These are phyloP conservation scores for Eudorina sp. DNA, from an alignment of 139 green algal genomes.

Conservation along the genomic window DNA sequence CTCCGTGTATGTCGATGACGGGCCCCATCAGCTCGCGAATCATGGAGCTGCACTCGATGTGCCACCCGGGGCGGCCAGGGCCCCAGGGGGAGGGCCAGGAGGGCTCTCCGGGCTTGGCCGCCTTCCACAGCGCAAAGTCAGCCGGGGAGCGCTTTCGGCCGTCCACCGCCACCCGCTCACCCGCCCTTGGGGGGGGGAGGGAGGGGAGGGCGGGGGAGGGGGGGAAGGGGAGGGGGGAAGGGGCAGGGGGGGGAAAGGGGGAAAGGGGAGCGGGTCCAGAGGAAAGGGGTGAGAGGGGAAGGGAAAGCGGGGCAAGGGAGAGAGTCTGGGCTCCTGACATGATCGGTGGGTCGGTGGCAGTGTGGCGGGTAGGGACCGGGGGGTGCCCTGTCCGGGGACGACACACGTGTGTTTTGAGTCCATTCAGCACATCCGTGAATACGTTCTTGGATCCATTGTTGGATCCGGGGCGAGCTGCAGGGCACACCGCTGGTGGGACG, in stretches of 20 bases:
- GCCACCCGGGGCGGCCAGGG: conserved; percentile 91
- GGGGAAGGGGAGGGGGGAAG: not conserved
- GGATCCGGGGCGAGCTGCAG: too few relatives aligned
- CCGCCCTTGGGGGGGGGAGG: conserved; percentile 67
- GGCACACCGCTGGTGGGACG: too few relatives aligned
- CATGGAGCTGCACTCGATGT: conserved; percentile 98
- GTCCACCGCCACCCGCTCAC: conserved; percentile 92
- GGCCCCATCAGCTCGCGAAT: conserved; percentile 83
- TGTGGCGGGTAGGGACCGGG: too few relatives aligned
- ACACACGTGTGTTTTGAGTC: too few relatives aligned
- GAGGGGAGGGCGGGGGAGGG: not conserved
- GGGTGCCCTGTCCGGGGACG: too few relatives aligned
- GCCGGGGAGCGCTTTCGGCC: conserved; percentile 86
- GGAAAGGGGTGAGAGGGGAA: too few relatives aligned
- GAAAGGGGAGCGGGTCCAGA: too few relatives aligned
- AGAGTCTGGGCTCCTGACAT: too few relatives aligned
- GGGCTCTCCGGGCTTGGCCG: conserved; percentile 92
- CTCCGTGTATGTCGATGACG: conserved; percentile 95
- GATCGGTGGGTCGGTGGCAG: too few relatives aligned
- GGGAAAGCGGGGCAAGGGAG: too few relatives aligned
- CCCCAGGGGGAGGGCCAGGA: conserved; percentile 96
- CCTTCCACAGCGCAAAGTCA: conserved; percentile 99
- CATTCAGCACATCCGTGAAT: too few relatives aligned
- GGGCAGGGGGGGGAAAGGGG: not conserved
- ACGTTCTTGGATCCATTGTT: too few relatives aligned